A percentile compares a stretch with the other conserved stretches of the same genome.
phyloP scores from a whole-genome alignment of 768 basidiomycete species.

The Pleurotus pulmonarius region DNA sequence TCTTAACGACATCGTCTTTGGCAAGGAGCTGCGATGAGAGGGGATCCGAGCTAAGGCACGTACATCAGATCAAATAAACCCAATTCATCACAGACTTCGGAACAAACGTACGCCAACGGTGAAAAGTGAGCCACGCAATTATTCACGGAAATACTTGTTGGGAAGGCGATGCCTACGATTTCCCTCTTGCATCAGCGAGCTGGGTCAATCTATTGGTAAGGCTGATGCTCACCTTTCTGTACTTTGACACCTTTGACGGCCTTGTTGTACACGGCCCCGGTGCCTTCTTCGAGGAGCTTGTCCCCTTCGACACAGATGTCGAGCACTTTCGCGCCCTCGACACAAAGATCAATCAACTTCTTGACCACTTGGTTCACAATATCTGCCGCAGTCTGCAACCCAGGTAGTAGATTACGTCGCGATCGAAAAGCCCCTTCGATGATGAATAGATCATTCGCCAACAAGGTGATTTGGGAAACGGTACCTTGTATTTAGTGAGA shows the following conservation, averaged over 20 bases:
- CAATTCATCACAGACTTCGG: slow-evolving; percentile 21
- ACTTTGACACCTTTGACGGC: slow-evolving; percentile 84
- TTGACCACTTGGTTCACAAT: slow-evolving; percentile 84
- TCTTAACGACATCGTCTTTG: slow-evolving; percentile 91
- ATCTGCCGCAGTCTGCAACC: slow-evolving; percentile 77
- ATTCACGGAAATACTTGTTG: slow-evolving; percentile 92
- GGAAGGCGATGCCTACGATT: slow-evolving; percentile 81
- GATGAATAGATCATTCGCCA: not conserved
- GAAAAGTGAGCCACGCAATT: slow-evolving; percentile 95
- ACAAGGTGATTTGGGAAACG: slow-evolving; percentile 10
- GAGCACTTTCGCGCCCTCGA: slow-evolving; percentile 83
- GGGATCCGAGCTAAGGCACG: slow-evolving; percentile 59
- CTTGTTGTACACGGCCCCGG: slow-evolving; percentile 87
- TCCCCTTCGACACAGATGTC: slow-evolving; percentile 94
- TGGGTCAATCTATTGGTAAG: not conserved
- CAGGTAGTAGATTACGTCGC: not conserved
- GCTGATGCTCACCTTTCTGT: slow-evolving; percentile 58
- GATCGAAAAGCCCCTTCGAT: slow-evolving; percentile 10
- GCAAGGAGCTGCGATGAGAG: slow-evolving; percentile 64
- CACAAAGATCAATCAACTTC: slow-evolving; percentile 71
- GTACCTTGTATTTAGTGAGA: slow-evolving; percentile 85
- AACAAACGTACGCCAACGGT: slow-evolving; percentile 72
- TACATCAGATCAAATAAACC: slow-evolving; percentile 6
- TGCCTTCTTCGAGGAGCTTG: slow-evolving; percentile 85
- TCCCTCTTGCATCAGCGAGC: not conserved